Base-by-base conservation (phyloP, 2,329 filamentous ascomycete genomes). In the Phyllosticta citrichinensis region DNA sequence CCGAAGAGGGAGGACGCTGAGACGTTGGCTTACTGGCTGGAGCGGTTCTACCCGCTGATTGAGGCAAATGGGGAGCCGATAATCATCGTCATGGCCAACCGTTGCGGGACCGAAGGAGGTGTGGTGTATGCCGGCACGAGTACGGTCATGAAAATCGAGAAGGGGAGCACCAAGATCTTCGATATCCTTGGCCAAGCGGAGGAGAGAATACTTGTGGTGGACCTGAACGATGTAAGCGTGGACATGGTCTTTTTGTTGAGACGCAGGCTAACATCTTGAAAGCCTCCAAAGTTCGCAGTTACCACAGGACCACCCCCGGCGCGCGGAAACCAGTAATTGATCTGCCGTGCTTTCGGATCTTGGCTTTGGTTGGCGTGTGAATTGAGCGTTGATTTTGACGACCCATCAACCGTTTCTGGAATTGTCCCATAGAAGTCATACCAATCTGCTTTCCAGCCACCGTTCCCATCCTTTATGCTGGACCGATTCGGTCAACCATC, bases 1-100 rank as follows among this genome's bases (percentile, higher is more conserved):
- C 62, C 77, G 66, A 27, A 75, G 64, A 64, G 82, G 56, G 87
- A 88, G 0, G 88, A 92, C 65, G 80, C 88, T 74, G 83, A 89
- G 24, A 91, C 88, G 0, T 69, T 93, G 9, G 81, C 83, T 0
- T 93, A 93, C 67, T 93, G 89, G 89, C 76, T 90, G 0, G 81
- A 83, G 19, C 80, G 89, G 0, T 77, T 93, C 3, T 84, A 87
- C 60, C 89, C 89, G 0, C 66, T 80, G 51, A 68, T 79, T 1
- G 73, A 75, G 40, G 24, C 24, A 20, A 20, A 27, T 14, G 27
- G 14, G 10, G 60, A 55, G 19, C 86, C 89, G 61, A 80, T 87
- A 19, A 83, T 89, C 47, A 77, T 92, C 0, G 79, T 92, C 0
- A 81, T 91, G 64, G 84, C 83, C 53, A 93, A 94, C 69, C 80